A percentile compares a stretch with the other conserved stretches of the same genome.
Evolutionary conservation across 2,329 filamentous ascomycete genomes (phyloP).

Genomic region (Colletotrichum truncatum): DNA sequence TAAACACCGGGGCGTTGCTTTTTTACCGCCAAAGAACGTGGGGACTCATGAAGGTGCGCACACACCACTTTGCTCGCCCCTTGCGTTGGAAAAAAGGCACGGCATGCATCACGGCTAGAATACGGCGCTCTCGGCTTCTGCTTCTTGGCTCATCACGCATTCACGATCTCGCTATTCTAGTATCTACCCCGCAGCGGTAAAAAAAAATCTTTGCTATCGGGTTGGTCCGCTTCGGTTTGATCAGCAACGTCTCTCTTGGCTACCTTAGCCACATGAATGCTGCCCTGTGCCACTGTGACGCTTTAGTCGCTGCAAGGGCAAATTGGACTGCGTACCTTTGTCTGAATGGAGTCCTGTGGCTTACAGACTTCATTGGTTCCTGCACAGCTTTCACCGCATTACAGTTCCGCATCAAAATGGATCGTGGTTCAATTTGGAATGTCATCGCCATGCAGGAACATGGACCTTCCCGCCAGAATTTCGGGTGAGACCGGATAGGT

Average conservation of each 20-base stretch:
- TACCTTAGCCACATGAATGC: background rate
- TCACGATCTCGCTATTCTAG: background rate
- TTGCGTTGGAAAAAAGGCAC: background rate
- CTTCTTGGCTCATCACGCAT: background rate
- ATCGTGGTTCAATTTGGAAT: background rate
- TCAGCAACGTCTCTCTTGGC: background rate
- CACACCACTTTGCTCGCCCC: background rate
- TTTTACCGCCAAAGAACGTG: slow-evolving; percentile 8
- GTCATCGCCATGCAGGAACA: background rate
- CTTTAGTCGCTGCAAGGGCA: background rate
- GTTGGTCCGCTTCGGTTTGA: slow-evolving; percentile 14
- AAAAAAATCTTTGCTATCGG: background rate
- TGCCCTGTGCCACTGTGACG: background rate
- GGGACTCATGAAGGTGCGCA: background rate
- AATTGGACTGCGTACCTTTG: background rate
- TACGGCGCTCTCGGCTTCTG: background rate
- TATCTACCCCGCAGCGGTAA: background rate
- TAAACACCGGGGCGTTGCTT: background rate
- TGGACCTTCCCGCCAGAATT: too few species aligned
- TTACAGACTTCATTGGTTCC: background rate
- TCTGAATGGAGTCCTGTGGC: background rate
- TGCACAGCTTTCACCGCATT: background rate
- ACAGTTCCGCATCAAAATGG: background rate
- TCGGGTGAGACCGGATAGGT: too few species aligned
- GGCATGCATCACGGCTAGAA: background rate